These are phyloP conservation scores for Alternaria triticimaculans DNA, from an alignment of 2,329 filamentous ascomycete genomes.

Conservation along the genomic window DNA sequence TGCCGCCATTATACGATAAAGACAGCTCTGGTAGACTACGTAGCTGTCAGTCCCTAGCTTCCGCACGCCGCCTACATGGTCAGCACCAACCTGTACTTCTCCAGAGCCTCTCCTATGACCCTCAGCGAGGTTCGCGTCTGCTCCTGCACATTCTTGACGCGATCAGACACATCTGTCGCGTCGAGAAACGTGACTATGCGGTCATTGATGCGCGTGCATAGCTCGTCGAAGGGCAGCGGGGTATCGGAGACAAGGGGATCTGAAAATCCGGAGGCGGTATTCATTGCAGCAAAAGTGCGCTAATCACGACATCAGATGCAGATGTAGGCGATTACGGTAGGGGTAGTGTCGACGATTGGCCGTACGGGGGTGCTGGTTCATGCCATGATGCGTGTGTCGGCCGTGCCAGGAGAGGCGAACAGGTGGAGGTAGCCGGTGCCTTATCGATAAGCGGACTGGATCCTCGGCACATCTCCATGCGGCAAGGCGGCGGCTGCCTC, in stretches of 20 bases:
- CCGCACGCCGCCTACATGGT: slow-evolving; percentile 3
- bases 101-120: slow-evolving; percentile 77
- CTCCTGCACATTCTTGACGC: slow-evolving; percentile 70
- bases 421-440: slow-evolving; percentile 19
- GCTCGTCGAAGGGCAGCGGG: slow-evolving; percentile 55
- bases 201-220: slow-evolving; percentile 61
- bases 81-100: slow-evolving; percentile 71
- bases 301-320: slow-evolving; percentile 44
- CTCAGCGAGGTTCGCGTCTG: slow-evolving; percentile 76
- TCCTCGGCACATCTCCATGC: slow-evolving; percentile 21
- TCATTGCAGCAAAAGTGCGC: slow-evolving; percentile 47
- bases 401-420: slow-evolving; percentile 19
- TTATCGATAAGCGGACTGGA: slow-evolving; percentile 26
- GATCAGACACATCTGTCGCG: slow-evolving; percentile 62
- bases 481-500: slow-evolving; percentile 17
- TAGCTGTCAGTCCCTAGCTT: slow-evolving; percentile 23
- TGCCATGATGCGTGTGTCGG: slow-evolving; percentile 31
- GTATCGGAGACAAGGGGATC: slow-evolving; percentile 48
- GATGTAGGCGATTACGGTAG: slow-evolving; percentile 20
- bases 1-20: slow-evolving; percentile 95
- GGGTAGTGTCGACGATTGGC: slow-evolving; percentile 19
- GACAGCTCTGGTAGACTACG: slow-evolving; percentile 77
- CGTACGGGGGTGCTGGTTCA: slow-evolving; percentile 25
- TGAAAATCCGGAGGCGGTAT: slow-evolving; percentile 34
- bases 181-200: slow-evolving; percentile 71